Conservation (phyloP, 768 basidiomycete species). For the Dentipellis sp. region DNA sequence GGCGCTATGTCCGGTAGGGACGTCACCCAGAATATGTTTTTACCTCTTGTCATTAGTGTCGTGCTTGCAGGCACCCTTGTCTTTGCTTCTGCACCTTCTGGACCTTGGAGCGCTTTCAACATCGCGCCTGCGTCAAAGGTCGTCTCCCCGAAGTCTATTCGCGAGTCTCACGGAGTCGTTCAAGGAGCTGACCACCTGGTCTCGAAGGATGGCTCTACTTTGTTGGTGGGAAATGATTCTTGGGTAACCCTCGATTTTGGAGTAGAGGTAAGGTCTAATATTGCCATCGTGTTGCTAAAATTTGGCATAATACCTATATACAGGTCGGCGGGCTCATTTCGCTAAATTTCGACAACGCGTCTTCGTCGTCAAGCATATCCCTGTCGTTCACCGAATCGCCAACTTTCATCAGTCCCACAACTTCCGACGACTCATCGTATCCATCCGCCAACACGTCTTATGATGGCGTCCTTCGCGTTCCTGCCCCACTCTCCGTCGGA, state of each 20-base stretch:
- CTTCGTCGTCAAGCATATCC: conserved; percentile 28
- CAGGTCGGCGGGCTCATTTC: conserved; percentile 49
- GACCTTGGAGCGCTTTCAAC: neutral
- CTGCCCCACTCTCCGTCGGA: conserved; percentile 27
- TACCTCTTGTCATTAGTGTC: too few species aligned
- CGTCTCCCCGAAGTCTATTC: neutral
- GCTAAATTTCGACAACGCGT: conserved; percentile 29
- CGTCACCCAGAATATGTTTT: too few species aligned
- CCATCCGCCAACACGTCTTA: conserved; percentile 33
- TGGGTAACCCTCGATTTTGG: neutral
- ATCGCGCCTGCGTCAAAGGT: neutral
- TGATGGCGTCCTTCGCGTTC: conserved; percentile 32
- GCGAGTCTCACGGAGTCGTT: neutral
- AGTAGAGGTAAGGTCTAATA: neutral
- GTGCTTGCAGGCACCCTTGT: neutral
- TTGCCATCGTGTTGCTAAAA: neutral
- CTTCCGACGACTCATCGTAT: conserved; percentile 38
- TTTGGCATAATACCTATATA: neutral
- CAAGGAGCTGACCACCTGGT: neutral
- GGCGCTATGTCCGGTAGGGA: too few species aligned
- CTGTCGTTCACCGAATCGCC: conserved; percentile 55
- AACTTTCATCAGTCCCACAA: conserved; percentile 39
- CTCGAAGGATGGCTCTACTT: neutral
- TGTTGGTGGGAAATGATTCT: neutral
- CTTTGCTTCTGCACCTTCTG: neutral